These are phyloP conservation scores for Agrocybe chaxingu DNA, from an alignment of 768 basidiomycete species.

Conservation along the genomic window DNA sequence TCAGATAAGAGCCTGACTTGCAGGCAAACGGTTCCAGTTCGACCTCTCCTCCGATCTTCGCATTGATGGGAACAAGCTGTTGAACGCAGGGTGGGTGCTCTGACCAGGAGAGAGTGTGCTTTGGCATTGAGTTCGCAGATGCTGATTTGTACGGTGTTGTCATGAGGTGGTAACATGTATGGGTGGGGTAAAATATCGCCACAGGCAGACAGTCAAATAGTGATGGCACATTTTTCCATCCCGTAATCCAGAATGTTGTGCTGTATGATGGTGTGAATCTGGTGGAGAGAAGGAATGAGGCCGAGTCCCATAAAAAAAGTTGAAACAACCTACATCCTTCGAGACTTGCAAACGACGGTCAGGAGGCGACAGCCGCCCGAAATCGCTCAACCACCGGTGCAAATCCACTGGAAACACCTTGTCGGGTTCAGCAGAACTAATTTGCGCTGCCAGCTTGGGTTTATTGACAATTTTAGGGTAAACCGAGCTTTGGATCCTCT, in stretches of 20 bases:
- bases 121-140: constrained; percentile 20
- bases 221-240: constrained; percentile 25
- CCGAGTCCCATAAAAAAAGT: not conserved
- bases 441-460: constrained; percentile 21
- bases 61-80: constrained; percentile 15
- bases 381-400: constrained; percentile 25
- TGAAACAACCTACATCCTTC: constrained; percentile 12
- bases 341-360: constrained; percentile 23
- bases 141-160: constrained; percentile 16
- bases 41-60: constrained; percentile 21
- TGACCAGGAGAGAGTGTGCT: constrained; percentile 18
- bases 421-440: constrained; percentile 18
- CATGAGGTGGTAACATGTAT: constrained; percentile 14
- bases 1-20: constrained; percentile 22
- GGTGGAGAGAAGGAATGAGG: not conserved
- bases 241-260: constrained; percentile 26
- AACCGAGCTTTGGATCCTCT: constrained; percentile 13
- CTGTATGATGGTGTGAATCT: constrained; percentile 23
- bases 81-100: constrained; percentile 18
- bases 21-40: constrained; percentile 19
- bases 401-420: constrained; percentile 21
- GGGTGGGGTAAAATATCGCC: constrained; percentile 21
- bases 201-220: constrained; percentile 19
- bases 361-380: constrained; percentile 23
- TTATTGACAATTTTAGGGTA: constrained; percentile 20